phyloP scores from a whole-genome alignment of 108 stramenopile genomes.

The Skeletonema menzelii region DNA sequence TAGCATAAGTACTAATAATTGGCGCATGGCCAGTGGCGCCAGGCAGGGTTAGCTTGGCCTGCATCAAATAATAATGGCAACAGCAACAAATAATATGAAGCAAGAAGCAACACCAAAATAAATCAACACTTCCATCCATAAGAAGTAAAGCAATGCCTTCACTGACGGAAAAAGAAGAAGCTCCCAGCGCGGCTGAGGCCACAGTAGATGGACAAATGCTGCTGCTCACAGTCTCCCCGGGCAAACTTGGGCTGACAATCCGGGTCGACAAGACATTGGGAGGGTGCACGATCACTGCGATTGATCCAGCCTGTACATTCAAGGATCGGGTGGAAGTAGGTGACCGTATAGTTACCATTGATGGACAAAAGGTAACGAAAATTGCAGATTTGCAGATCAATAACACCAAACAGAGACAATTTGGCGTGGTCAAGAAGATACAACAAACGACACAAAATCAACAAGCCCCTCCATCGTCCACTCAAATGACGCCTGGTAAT shows the following conservation, averaged over 20 bases:
- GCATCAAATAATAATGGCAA: too few species aligned
- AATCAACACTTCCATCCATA: neutral
- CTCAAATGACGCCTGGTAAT: neutral
- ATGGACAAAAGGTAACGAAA: neutral
- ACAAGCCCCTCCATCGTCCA: neutral
- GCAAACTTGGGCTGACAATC: neutral
- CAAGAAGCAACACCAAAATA: too few species aligned
- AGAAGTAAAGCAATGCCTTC: too few species aligned
- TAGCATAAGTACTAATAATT: too few species aligned
- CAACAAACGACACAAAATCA: neutral
- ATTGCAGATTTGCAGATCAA: neutral
- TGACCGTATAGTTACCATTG: neutral
- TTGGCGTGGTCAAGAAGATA: neutral
- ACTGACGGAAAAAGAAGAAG: neutral
- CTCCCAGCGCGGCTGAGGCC: neutral
- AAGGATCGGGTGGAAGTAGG: neutral
- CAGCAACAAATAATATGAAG: too few species aligned
- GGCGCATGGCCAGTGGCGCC: too few species aligned
- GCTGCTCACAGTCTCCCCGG: neutral
- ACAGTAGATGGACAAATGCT: neutral
- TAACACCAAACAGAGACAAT: neutral
- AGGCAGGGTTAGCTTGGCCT: too few species aligned
- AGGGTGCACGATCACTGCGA: neutral
- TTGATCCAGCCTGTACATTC: neutral
- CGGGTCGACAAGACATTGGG: neutral